Evolutionary conservation across 306 rosid species (phyloP), one percentile per base, ranked within the genome.

Genomic region (Notholithocarpus densiflorus): DNA sequence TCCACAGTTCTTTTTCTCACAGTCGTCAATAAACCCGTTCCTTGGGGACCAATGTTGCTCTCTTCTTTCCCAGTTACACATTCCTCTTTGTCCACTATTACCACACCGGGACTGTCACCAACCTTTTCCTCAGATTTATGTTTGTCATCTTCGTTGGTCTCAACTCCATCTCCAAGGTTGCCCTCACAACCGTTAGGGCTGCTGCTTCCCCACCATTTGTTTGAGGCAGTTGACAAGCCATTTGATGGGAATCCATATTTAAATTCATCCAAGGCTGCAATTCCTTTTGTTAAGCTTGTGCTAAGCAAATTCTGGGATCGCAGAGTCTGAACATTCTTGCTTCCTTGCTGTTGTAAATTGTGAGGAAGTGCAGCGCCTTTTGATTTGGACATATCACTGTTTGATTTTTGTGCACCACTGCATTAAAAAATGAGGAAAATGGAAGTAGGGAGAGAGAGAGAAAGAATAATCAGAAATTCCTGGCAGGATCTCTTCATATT

Each of bases 121-220:
- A 40, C 85, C 61, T 23, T 21, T 27, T 79, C 77, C 62, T 82
- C 72, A 6, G 32, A 81, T 73, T 68, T 83, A 82, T 48, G 75
- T 79, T 88, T 82, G 56, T 45, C n/a, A 10, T 68, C 78, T 59
- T 77, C 77, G 19, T 68, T 71, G 53, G 56, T 55, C 24, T 56
- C 56, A 17, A 69, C 81, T 83, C 79, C 73, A 19, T 78, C 82
- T 5, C 68, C 66, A 11, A n/a, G 56, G 34, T 73, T 37, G 14
- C 59, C 43, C 12, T 74, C 82, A 56, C 55, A 20, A 78, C 80
- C 82, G 15, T 77, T 84, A 27, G 70, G 78, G 73, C 65, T 48
- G 64, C 72, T 79, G 82, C 92, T 79, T 80, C 97, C 97, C 98
- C 98, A 92, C 98, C 98, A 94, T 87, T 85, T 92, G 68, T 88